Conservation (phyloP, 352 stramenopile genomes). For the Pythium insidiosum region DNA sequence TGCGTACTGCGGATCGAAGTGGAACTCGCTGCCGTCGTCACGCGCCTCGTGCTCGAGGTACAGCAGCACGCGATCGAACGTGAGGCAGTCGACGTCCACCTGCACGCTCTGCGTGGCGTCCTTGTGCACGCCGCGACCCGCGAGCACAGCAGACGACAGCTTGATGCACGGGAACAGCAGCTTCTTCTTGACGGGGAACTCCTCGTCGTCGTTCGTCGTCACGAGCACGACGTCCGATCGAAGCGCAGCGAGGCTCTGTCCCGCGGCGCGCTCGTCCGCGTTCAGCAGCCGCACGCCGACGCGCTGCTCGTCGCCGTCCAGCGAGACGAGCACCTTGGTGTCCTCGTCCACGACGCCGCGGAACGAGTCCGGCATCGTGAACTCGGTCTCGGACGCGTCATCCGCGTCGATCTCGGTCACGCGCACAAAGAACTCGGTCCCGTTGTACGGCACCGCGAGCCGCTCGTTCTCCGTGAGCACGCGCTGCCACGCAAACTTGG, state of each 20-base stretch:
- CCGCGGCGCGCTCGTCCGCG: slow-evolving; percentile 9
- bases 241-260: slow-evolving; percentile 26
- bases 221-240: slow-evolving; percentile 74
- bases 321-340: slow-evolving; percentile 45
- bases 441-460: slow-evolving; percentile 39
- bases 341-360: slow-evolving; percentile 55
- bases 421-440: slow-evolving; percentile 54
- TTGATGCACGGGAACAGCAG: slow-evolving; percentile 86
- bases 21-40: slow-evolving; percentile 50
- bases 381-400: slow-evolving; percentile 71
- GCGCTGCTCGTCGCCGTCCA: slow-evolving; percentile 27
- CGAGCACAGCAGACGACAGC: slow-evolving; percentile 74
- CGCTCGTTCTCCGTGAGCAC: slow-evolving; percentile 79
- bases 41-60: slow-evolving; percentile 82
- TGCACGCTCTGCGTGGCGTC: slow-evolving; percentile 47
- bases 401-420: slow-evolving; percentile 63
- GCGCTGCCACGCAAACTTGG: slow-evolving; percentile 39
- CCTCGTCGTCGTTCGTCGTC: slow-evolving; percentile 76
- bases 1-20: slow-evolving; percentile 75
- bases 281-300: slow-evolving; percentile 26
- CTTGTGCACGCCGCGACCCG: slow-evolving; percentile 65
- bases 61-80: slow-evolving; percentile 83
- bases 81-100: slow-evolving; percentile 83
- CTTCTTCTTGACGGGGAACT: slow-evolving; percentile 87
- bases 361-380: slow-evolving; percentile 81